Evolutionary conservation across 1,284 basidiomycete species (phyloP).

Genomic region (Schizopora paradoxa): DNA sequence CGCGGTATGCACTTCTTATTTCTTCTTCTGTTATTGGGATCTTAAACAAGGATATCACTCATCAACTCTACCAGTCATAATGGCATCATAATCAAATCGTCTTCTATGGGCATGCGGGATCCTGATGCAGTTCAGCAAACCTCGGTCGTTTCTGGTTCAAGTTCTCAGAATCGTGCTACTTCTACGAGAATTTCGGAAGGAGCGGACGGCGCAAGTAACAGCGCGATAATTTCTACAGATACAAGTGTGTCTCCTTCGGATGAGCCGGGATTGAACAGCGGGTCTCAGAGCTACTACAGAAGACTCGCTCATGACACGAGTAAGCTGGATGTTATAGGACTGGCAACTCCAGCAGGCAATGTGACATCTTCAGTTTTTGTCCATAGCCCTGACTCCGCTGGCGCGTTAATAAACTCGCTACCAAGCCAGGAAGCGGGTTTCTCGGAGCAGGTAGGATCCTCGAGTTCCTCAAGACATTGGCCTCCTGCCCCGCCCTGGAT

Average conservation of each 20-base stretch:
- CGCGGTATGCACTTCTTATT: conserved; percentile 44
- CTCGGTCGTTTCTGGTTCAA: conserved; percentile 33
- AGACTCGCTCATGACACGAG: conserved; percentile 56
- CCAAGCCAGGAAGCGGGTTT: too few relatives aligned
- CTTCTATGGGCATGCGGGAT: too few relatives aligned
- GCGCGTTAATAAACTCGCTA: too few relatives aligned
- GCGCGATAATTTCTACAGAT: conserved; percentile 23
- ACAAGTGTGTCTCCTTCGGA: conserved; percentile 28
- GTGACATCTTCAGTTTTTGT: conserved; percentile 18
- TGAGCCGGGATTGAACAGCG: conserved; percentile 28
- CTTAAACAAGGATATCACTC: conserved; percentile 7
- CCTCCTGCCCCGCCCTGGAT: conserved; percentile 27
- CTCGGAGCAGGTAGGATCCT: too few relatives aligned
- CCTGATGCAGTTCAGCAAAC: too few relatives aligned
- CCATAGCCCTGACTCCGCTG: conserved; percentile 18
- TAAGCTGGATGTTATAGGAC: conserved; percentile 28
- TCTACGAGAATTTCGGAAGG: conserved; percentile 43
- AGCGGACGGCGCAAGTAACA: conserved; percentile 37
- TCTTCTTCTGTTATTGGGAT: too few relatives aligned
- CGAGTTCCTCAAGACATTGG: conserved; percentile 36
- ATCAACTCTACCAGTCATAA: conserved; percentile 45
- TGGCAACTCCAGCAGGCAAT: conserved; percentile 24
- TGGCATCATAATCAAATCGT: conserved; percentile 60
- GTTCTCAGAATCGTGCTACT: conserved; percentile 6
- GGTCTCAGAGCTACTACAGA: conserved; percentile 56